A percentile compares a stretch with the other conserved stretches of the same genome.
Evolutionary conservation across 805 yeast species (phyloP).

Genomic region (Candida caryicola): DNA sequence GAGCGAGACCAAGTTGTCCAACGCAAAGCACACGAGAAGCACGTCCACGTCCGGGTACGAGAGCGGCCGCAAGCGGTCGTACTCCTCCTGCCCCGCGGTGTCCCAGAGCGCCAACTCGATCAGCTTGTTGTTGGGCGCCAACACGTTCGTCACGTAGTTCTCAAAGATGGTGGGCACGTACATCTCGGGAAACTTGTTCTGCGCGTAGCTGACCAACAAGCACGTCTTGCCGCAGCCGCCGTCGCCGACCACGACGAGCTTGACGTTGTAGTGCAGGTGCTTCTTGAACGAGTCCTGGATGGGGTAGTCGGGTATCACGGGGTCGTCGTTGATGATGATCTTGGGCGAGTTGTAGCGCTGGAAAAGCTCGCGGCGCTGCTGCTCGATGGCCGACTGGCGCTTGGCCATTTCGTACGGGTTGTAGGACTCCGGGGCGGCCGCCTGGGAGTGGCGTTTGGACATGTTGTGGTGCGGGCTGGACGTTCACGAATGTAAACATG

Average conservation of each 20-base stretch:
- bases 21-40: conserved; percentile 70
- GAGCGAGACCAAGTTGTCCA: conserved; percentile 60
- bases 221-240: conserved; percentile 92
- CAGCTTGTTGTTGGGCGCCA: conserved; percentile 77
- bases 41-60: conserved; percentile 78
- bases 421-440: conserved; percentile 4
- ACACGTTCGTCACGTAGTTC: conserved; percentile 62
- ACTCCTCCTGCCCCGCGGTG: conserved; percentile 88
- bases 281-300: conserved; percentile 23
- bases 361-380: conserved; percentile 22
- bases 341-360: conserved; percentile 22
- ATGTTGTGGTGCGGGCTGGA: conserved; percentile 1
- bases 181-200: conserved; percentile 64
- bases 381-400: conserved; percentile 18
- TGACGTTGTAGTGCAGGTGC: conserved; percentile 32
- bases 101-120: conserved; percentile 81
- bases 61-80: conserved; percentile 74
- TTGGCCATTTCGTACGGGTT: conserved; percentile 29
- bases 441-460: conserved; percentile 1
- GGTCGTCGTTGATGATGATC: conserved; percentile 35
- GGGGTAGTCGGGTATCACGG: conserved; percentile 33
- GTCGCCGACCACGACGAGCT: conserved; percentile 83
- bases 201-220: conserved; percentile 62
- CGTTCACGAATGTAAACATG: neutral
- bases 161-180: conserved; percentile 86